phyloP scores from a whole-genome alignment of 1,284 basidiomycete species.

The Psilocybe mexicana region DNA sequence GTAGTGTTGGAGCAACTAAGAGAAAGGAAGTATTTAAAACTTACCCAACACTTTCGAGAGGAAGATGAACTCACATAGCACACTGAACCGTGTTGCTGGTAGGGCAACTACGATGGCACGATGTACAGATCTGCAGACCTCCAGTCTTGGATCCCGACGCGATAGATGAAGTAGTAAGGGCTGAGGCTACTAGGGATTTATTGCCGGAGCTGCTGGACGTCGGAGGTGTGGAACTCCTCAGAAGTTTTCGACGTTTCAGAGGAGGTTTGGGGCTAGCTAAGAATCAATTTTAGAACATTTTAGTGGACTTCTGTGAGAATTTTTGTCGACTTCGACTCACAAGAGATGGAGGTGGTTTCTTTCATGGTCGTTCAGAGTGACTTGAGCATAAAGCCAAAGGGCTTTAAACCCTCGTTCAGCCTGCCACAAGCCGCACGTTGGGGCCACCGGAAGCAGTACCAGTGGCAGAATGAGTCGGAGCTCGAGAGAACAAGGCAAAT shows the following conservation, averaged over 20 bases:
- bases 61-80: slow-evolving; percentile 3
- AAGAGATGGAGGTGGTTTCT: background rate
- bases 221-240: slow-evolving; percentile 2
- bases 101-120: slow-evolving; percentile 8
- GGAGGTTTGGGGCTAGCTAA: slow-evolving; percentile 6
- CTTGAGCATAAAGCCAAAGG: background rate
- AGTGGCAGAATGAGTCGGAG: background rate
- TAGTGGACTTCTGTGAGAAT: background rate
- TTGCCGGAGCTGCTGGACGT: background rate
- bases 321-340: background rate
- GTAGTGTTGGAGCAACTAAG: slow-evolving; percentile 5
- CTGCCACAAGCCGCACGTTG: slow-evolving; percentile 8
- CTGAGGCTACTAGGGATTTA: background rate
- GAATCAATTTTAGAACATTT: background rate
- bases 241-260: slow-evolving; percentile 8
- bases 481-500: background rate
- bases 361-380: slow-evolving; percentile 8
- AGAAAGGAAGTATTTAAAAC: background rate
- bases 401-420: background rate
- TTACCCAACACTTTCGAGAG: background rate
- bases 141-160: background rate
- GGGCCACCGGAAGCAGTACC: background rate
- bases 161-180: background rate
- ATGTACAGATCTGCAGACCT: slow-evolving; percentile 5
- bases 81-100: slow-evolving; percentile 8